Evolutionary conservation across 371 early-diverging fungal genomes (phyloP), one percentile per base, ranked within the genome.

Genomic region (Mortierella sp.): DNA sequence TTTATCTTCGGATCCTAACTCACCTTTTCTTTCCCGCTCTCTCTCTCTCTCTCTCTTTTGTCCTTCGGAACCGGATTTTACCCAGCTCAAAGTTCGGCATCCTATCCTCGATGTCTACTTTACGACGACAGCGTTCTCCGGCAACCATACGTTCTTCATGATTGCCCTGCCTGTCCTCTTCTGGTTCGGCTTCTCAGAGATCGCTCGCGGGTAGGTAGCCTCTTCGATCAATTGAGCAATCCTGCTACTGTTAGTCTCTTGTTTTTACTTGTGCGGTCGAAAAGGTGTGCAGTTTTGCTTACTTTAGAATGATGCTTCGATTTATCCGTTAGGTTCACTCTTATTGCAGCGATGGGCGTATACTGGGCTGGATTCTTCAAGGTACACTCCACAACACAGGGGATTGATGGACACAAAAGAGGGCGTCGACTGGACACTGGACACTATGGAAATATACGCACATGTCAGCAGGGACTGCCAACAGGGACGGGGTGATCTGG

Each of bases 61-160:
- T 26, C 55, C 22, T 4, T 37, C 39, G 61, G 61, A 61, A 61
- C n/a, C 37, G 34, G 61, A 61, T 61, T n/a, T 58, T 61, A 37
- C 34, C 61, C 39, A 83, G 84, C 76, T 76, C 53, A 83, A 76
- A 73, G 79, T 83, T 31, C 75, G 80, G 22, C 67, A 83, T 66
- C 90, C 91, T 9, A 68, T 85, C 44, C 81, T 91, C 39, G 93
- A 93, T 84, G 75, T 68, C 29, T 91, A 91, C 82, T 92, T 93
- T 73, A 79, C 89, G 34, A 89, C 87, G 89, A 90, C 92, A 43
- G 89, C 92, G 16, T 90, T 90, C 79, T 89, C 93, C 41, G 95
- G 95, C 19, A 93, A 92, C 52, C 95, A 93, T 67, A 92, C 93
- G 10, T 93, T 93, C 65, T 95, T 93, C 84, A 87, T 95, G 88